Base-by-base conservation (phyloP, 1,284 basidiomycete species). In the Apiotrichum mycotoxinovorans region DNA sequence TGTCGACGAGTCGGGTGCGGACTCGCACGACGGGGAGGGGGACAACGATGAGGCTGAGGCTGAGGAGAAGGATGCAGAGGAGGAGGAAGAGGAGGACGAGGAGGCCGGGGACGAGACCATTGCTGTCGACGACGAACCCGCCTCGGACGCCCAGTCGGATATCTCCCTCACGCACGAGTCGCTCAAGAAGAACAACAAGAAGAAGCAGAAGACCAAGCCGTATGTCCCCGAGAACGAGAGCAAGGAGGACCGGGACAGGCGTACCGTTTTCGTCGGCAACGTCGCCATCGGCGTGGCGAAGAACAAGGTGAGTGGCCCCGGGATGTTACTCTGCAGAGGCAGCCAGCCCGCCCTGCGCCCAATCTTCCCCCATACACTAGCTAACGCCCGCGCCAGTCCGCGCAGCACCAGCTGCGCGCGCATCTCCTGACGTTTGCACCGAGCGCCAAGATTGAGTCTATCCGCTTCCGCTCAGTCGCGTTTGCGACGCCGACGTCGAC, bases 251-350 rank as follows among this genome's bases (percentile, higher is more conserved):
- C 82, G 87, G 50, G 86, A 96, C 69, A 81, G 83, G 20, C 83
- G 94, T 27, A 96, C 94, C 1, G 80, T 97, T 51, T 98, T 98
- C 72, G 77, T 98, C n/a, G 95, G 95, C 12, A 98, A 98, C 72
- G 79, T 98, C 0, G 84, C 87, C 3, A 80, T 89, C 2, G 85
- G 88, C 7, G 83, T 88, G 10, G 86, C 85, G 18, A 87, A 87
- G 54, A 85, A 83, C 66, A 87, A 85, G 74, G 91, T 91, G 65
- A 51, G 73, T 63, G 74, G 27, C 15, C 4, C 20, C n/a, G 37
- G 27, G 23, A 9, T 30, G 4, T 15, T 40, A 27, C 15, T 26
- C n/a, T 20, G n/a, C n/a, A 9, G 18, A 20, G 27, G 17, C n/a
- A n/a, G 37, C 14, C 20, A 42, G 22, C 12, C 26, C 48, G 4